These are phyloP conservation scores for Fusarium sp. DNA, from an alignment of 2,329 filamentous ascomycete species.

Conservation along the genomic window DNA sequence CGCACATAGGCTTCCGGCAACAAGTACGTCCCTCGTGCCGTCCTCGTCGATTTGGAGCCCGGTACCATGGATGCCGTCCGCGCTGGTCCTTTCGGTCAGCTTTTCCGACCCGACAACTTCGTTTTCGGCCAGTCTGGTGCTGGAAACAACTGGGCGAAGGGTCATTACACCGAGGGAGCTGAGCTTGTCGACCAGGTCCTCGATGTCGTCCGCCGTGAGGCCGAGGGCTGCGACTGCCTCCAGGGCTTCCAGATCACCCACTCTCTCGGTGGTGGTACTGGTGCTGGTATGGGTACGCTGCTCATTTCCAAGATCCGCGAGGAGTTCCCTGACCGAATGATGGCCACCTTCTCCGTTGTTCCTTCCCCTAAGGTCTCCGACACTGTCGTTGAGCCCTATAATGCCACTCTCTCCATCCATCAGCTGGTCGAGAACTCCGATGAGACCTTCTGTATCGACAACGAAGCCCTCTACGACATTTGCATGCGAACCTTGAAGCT, in stretches of 20 bases:
- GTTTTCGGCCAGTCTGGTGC: slow-evolving; percentile 99
- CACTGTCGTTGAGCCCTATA: slow-evolving; percentile 99
- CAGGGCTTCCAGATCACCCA: slow-evolving; percentile 99
- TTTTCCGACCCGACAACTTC: slow-evolving; percentile 99
- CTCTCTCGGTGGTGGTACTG: slow-evolving; percentile 99
- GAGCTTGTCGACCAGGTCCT: slow-evolving; percentile 98
- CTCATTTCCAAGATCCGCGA: slow-evolving; percentile 99
- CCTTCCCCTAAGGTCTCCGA: slow-evolving; percentile 99
- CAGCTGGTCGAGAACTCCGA: slow-evolving; percentile 99
- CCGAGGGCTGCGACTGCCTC: slow-evolving; percentile 98
- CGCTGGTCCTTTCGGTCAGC: slow-evolving; percentile 96
- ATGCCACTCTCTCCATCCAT: slow-evolving; percentile 98
- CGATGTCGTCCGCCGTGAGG: slow-evolving; percentile 98
- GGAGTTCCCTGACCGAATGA: slow-evolving; percentile 99
- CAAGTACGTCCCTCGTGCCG: slow-evolving; percentile 99
- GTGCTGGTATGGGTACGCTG: slow-evolving; percentile 99
- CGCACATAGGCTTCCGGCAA: slow-evolving; percentile 84
- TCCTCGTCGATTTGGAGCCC: slow-evolving; percentile 99
- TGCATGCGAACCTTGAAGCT: slow-evolving; percentile 99
- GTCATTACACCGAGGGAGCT: slow-evolving; percentile 99
- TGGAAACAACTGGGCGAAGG: slow-evolving; percentile 99
- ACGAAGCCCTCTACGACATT: slow-evolving; percentile 99
- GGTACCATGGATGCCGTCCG: slow-evolving; percentile 99
- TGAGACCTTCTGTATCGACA: slow-evolving; percentile 99
- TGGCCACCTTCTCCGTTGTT: slow-evolving; percentile 99